Conservation (phyloP, 2,329 filamentous ascomycete genomes). For the Sarocladium oryzae region DNA sequence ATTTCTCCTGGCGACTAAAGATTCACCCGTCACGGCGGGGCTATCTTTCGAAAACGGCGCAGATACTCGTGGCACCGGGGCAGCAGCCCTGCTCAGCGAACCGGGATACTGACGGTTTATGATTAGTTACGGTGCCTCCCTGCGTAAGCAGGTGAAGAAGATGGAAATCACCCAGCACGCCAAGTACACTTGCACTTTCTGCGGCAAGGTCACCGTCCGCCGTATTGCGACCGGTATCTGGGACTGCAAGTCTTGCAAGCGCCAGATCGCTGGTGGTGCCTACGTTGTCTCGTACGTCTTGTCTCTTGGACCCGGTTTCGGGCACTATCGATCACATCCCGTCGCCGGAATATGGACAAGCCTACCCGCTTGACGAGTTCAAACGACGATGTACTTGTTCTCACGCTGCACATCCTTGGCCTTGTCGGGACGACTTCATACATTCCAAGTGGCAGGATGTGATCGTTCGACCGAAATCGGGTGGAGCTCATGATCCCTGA, state of each 20-base stretch:
- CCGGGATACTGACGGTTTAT: slow-evolving; percentile 19
- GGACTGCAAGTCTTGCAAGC: slow-evolving; percentile 93
- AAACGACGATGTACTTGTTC: no score
- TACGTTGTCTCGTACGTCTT: slow-evolving; percentile 90
- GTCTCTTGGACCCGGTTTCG: not conserved
- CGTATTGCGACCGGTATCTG: slow-evolving; percentile 90
- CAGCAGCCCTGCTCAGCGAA: not conserved
- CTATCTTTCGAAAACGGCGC: not conserved
- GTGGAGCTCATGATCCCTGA: no score
- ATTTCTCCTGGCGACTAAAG: no score
- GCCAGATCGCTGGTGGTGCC: slow-evolving; percentile 69
- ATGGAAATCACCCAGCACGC: slow-evolving; percentile 99
- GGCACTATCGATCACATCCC: not conserved
- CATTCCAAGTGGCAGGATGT: no score
- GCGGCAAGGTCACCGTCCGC: slow-evolving; percentile 93
- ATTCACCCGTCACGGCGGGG: not conserved
- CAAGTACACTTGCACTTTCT: slow-evolving; percentile 97
- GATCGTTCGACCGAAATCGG: no score
- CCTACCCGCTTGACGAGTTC: no score
- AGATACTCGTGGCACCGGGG: slow-evolving; percentile 1
- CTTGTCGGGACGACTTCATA: no score
- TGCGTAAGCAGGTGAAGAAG: slow-evolving; percentile 96
- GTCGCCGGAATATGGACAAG: no score
- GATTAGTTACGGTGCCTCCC: slow-evolving; percentile 90
- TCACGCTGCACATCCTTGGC: no score